Percentiles rank a stretch among this genome's conserved stretches.
phyloP scores from a whole-genome alignment of 2,329 filamentous ascomycete species.

The Aspergillus awamori region DNA sequence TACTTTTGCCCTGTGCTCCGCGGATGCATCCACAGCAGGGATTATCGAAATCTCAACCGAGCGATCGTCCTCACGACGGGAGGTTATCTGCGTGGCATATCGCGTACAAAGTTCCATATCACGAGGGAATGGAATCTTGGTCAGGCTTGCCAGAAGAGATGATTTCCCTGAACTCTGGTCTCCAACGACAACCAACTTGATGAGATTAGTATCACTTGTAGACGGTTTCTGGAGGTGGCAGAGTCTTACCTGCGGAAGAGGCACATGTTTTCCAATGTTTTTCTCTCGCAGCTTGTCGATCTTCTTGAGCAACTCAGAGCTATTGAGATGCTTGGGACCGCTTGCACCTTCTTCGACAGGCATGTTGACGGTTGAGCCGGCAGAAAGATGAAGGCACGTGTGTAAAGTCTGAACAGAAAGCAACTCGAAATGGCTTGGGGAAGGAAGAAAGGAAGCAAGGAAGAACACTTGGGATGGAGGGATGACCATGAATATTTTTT shows the following conservation, averaged over 20 bases:
- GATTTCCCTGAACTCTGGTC: conserved; percentile 47
- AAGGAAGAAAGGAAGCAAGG: neutral
- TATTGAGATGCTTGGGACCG: neutral
- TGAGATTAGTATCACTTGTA: neutral
- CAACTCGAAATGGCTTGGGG: neutral
- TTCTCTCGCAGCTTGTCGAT: conserved; percentile 38
- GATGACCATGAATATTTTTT: neutral
- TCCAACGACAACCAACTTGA: conserved; percentile 42
- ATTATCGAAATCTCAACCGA: conserved; percentile 32
- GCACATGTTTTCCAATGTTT: conserved; percentile 34
- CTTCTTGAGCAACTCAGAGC: conserved; percentile 29
- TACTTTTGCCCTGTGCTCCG: conserved; percentile 24
- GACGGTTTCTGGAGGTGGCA: neutral
- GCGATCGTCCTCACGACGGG: conserved; percentile 34
- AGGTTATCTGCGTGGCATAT: conserved; percentile 52
- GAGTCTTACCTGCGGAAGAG: conserved; percentile 20
- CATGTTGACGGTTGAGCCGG: neutral
- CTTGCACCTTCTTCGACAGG: neutral
- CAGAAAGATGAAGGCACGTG: neutral
- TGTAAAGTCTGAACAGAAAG: neutral
- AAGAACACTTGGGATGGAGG: neutral
- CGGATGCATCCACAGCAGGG: conserved; percentile 31
- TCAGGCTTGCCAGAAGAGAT: conserved; percentile 38
- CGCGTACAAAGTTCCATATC: conserved; percentile 46
- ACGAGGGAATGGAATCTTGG: conserved; percentile 33